Evolutionary conservation across 2,329 filamentous ascomycete species (phyloP).

Genomic region (Gremmenia infestans): DNA sequence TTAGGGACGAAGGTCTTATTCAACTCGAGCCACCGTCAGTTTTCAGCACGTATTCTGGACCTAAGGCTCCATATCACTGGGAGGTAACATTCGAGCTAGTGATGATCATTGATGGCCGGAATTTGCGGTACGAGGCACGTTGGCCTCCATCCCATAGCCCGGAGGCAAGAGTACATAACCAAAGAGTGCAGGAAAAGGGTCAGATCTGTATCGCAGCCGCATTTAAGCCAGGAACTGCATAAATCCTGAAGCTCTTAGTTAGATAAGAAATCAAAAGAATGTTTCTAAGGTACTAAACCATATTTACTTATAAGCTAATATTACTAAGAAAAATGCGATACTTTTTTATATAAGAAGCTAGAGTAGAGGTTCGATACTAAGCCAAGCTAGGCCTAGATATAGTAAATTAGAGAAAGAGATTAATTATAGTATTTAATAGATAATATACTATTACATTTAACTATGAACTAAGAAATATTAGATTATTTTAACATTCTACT

Average conservation of each 20-base stretch:
- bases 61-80: constrained; percentile 1
- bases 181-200: not conserved
- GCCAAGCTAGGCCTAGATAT: too few relatives aligned
- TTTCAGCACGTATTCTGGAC: constrained; percentile 6
- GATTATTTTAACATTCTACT: too few relatives aligned
- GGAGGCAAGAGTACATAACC: not conserved
- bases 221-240: constrained; percentile 1
- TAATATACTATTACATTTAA: too few relatives aligned
- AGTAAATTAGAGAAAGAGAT: too few relatives aligned
- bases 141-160: not conserved
- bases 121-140: constrained; percentile 8
- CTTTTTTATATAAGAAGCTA: too few relatives aligned
- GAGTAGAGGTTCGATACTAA: too few relatives aligned
- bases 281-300: too few relatives aligned
- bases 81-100: constrained; percentile 7
- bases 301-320: too few relatives aligned
- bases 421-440: too few relatives aligned
- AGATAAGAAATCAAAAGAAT: too few relatives aligned
- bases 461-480: too few relatives aligned
- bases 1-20: constrained; percentile 7
- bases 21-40: not conserved
- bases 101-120: constrained; percentile 8
- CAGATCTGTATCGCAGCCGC: constrained; percentile 4
- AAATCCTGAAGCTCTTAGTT: not conserved
- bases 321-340: too few relatives aligned